Conservation (phyloP, 805 yeast genomes). For the Saccharomycopsis amapae region DNA sequence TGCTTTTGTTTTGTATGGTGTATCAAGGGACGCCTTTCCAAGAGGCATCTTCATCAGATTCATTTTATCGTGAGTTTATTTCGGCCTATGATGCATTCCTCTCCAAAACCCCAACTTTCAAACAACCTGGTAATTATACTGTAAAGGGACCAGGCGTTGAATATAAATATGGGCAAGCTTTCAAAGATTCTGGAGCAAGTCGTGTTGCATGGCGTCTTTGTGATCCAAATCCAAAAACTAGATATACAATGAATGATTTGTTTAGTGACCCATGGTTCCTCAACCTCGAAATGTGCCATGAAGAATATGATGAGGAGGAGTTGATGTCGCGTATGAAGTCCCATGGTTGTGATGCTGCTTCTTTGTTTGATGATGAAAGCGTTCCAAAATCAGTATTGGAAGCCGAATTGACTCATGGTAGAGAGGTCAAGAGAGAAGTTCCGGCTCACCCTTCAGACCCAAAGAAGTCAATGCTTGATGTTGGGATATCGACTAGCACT, state of each 20-base stretch:
- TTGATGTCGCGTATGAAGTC: slow-evolving; percentile 9
- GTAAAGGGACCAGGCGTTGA: slow-evolving; percentile 63
- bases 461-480: too few species aligned
- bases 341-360: not conserved
- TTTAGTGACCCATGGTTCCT: slow-evolving; percentile 61
- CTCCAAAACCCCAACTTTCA: slow-evolving; percentile 40
- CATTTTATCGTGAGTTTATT: slow-evolving; percentile 50
- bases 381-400: not conserved
- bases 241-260: slow-evolving; percentile 49
- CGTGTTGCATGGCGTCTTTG: slow-evolving; percentile 69
- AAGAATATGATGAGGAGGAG: slow-evolving; percentile 32
- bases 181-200: slow-evolving; percentile 51
- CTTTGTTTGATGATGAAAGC: not conserved
- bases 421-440: not conserved
- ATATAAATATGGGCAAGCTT: slow-evolving; percentile 59
- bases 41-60: slow-evolving; percentile 39
- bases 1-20: slow-evolving; percentile 53
- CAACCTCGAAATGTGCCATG: slow-evolving; percentile 50
- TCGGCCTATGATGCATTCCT: slow-evolving; percentile 38
- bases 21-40: slow-evolving; percentile 56
- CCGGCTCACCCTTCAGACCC: too few species aligned
- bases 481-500: too few species aligned
- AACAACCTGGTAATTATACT: slow-evolving; percentile 34
- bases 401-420: too few species aligned
- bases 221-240: slow-evolving; percentile 49